Evolutionary conservation across 495 filamentous ascomycete species (phyloP).

Genomic region (Cudoniella acicularis): DNA sequence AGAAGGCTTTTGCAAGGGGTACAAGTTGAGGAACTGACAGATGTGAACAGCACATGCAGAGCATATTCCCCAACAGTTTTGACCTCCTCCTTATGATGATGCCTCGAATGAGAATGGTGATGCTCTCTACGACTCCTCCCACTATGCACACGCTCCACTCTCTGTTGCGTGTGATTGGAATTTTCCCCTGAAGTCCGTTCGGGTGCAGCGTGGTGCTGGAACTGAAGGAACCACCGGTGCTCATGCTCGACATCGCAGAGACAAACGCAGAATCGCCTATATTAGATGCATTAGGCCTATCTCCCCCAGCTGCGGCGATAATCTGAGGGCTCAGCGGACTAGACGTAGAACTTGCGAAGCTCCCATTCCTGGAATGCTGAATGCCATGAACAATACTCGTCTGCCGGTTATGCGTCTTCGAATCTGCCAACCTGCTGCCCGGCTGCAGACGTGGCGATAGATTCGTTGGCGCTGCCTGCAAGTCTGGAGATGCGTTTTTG

Average conservation of each 20-base stretch:
- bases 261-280: slow-evolving; percentile 37
- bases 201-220: slow-evolving; percentile 18
- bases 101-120: slow-evolving; percentile 79
- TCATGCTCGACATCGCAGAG: slow-evolving; percentile 22
- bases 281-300: slow-evolving; percentile 36
- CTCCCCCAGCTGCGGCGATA: slow-evolving; percentile 62
- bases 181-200: slow-evolving; percentile 20
- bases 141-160: slow-evolving; percentile 61
- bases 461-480: slow-evolving; percentile 9
- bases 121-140: slow-evolving; percentile 64
- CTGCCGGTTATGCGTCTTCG: slow-evolving; percentile 70
- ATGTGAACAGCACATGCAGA: slow-evolving; percentile 91
- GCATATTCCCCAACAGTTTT: slow-evolving; percentile 97
- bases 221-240: slow-evolving; percentile 19
- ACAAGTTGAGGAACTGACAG: slow-evolving; percentile 46
- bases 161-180: slow-evolving; percentile 34
- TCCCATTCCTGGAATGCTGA: slow-evolving; percentile 88
- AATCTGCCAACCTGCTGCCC: slow-evolving; percentile 12
- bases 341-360: slow-evolving; percentile 53
- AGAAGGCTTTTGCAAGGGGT: not conserved
- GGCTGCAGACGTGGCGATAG: slow-evolving; percentile 13
- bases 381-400: slow-evolving; percentile 93
- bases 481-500: slow-evolving; percentile 10
- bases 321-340: slow-evolving; percentile 83
- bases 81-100: slow-evolving; percentile 65